These are phyloP conservation scores for Cudoniella acicularis DNA, from an alignment of 495 filamentous ascomycete species.

Conservation along the genomic window DNA sequence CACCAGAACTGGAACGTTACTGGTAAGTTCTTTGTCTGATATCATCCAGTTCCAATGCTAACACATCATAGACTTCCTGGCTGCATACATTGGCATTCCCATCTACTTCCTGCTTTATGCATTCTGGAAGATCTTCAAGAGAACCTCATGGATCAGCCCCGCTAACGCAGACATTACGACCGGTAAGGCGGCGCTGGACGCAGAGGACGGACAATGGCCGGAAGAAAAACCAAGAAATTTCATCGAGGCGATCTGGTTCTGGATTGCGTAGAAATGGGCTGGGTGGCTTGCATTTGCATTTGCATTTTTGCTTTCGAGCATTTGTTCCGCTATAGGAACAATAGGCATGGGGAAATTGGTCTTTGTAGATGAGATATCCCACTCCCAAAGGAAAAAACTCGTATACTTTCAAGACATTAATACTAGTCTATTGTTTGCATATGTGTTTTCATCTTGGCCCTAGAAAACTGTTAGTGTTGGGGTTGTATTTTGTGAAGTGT, in stretches of 20 bases:
- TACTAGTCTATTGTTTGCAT: too few species aligned
- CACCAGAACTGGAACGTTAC: conserved; percentile 38
- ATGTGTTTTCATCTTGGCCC: too few species aligned
- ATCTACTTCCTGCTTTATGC: conserved; percentile 54
- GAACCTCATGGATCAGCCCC: conserved; percentile 23
- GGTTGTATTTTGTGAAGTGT: too few species aligned
- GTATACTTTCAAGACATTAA: too few species aligned
- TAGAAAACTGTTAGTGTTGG: too few species aligned
- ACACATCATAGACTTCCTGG: conserved; percentile 39
- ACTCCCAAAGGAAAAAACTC: background rate
- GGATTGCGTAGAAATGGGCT: conserved; percentile 23
- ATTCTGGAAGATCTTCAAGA: conserved; percentile 51
- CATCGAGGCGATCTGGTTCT: conserved; percentile 26
- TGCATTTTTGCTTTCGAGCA: background rate
- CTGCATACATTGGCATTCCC: conserved; percentile 58
- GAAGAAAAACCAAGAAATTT: conserved; percentile 21
- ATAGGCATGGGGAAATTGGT: background rate
- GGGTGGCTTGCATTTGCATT: background rate
- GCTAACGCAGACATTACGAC: conserved; percentile 57
- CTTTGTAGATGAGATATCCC: background rate
- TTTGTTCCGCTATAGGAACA: background rate
- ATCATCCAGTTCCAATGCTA: background rate
- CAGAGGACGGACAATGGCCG: conserved; percentile 29
- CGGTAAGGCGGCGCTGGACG: conserved; percentile 60
- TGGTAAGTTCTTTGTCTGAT: conserved; percentile 14